Base-by-base conservation (phyloP, 805 yeast species). In the Kuraishia capsulata region DNA sequence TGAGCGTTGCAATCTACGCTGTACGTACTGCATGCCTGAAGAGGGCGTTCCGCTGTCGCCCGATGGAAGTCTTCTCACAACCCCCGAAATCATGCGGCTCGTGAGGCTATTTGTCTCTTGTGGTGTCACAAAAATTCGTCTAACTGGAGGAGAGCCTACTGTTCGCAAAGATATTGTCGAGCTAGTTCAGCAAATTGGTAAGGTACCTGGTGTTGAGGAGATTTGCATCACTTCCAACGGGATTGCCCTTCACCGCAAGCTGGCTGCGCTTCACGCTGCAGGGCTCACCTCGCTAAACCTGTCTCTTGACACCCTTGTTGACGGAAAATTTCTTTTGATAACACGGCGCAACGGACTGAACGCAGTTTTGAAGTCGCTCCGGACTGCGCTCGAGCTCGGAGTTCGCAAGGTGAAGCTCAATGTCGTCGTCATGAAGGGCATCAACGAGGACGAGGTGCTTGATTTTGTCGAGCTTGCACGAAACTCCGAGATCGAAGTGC, bases 61-160 rank as follows among this genome's bases (percentile, higher is more conserved):
- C 5, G 48, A 54, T 3, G 61, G 59, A 3, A 45, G 64, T 9
- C 51, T 71, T 14, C 46, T 73, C 32, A 56, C 69, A 5, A 59
- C 67, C 0, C 61, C 58, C 26, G 78, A 73, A 46, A 71, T 73
- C 32, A 45, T 67, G 8, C 44, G 55, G 25, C 43, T 73, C 4
- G 71, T 76, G 1, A 30, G 45, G 29, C 44, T 69, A 3, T 73
- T 73, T 53, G 75, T 67, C 4, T 34, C 46, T 2, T 65, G 66
- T 38, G 78, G 78, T 2, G 76, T 73, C n/a, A 51, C 56, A 13
- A 73, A 73, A 47, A 65, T 73, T 17, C 48, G 78, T 35, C 53
- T 73, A 13, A 73, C 78, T 0, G 78, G 78, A 8, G 78, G 78
- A 13, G 78, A 73, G 48, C 78, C 78, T 0, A 69, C 76, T 0